These are phyloP conservation scores for Parastagonospora nodorum DNA, from an alignment of 2,329 filamentous ascomycete species.

Conservation along the genomic window DNA sequence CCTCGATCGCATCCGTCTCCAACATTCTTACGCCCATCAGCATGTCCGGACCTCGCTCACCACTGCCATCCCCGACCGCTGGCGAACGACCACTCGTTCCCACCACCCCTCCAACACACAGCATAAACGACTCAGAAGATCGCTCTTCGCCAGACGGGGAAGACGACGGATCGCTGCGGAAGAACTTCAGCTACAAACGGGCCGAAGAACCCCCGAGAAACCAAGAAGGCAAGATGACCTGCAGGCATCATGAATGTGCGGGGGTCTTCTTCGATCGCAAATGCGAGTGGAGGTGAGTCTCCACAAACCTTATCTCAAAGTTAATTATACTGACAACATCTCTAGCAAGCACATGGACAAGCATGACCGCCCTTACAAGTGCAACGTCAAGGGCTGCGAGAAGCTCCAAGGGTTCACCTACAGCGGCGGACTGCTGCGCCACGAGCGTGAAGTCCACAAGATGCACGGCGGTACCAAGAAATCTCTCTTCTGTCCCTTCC, in stretches of 20 bases:
- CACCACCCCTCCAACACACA: slow-evolving; percentile 28
- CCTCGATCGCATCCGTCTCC: slow-evolving; percentile 33
- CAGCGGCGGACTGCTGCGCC: slow-evolving; percentile 83
- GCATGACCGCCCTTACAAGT: slow-evolving; percentile 92
- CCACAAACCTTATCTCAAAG: slow-evolving; percentile 26
- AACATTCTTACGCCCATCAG: slow-evolving; percentile 45
- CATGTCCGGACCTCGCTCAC: slow-evolving; percentile 34
- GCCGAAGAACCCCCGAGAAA: slow-evolving; percentile 64
- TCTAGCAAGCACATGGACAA: slow-evolving; percentile 97
- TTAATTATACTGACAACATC: slow-evolving; percentile 17
- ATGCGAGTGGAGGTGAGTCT: slow-evolving; percentile 90
- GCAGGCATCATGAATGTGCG: slow-evolving; percentile 69
- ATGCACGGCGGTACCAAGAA: slow-evolving; percentile 89
- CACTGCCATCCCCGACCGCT: slow-evolving; percentile 32
- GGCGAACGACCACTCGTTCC: slow-evolving; percentile 26
- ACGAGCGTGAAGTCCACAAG: slow-evolving; percentile 91
- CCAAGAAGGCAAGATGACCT: slow-evolving; percentile 75
- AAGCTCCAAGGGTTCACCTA: slow-evolving; percentile 96
- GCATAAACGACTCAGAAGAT: slow-evolving; percentile 32
- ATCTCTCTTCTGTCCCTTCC: slow-evolving; percentile 81
- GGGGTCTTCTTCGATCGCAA: slow-evolving; percentile 76
- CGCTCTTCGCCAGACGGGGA: slow-evolving; percentile 36
- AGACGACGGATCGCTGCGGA: slow-evolving; percentile 37
- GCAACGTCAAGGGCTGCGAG: slow-evolving; percentile 79
- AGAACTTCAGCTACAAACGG: slow-evolving; percentile 47